Evolutionary conservation across 495 filamentous ascomycete genomes (phyloP), one percentile per base, ranked within the genome.

Genomic region (Platismatia glauca): DNA sequence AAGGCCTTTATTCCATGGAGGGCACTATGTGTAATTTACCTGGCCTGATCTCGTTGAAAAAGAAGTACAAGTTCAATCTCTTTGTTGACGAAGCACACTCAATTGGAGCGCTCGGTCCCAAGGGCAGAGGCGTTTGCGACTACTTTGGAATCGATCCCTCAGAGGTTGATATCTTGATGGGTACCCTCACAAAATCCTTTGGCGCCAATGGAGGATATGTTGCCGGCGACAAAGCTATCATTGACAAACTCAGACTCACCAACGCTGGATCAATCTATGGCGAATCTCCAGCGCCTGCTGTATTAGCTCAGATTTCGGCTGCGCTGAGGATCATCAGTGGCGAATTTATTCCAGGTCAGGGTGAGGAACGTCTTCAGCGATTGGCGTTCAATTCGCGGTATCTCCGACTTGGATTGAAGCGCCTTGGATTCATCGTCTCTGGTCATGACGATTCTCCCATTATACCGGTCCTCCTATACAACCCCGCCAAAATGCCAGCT

Each of bases 301-400:
- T 97, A 39, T 81, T 97, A 52, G 84, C 86, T 70, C 94, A 98
- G 70, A 98, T 98, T 70, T 78, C 87, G 35, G 84, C 86, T 13
- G 85, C 93, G 16, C 82, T 98, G 38, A 83, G 85, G 59, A 85
- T 97, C 59, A 98, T 98, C 72, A 84, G 79, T 44, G 94, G 94
- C 48, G 95, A 97, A 46, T 72, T 96, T 35, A 78, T 81, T 33
- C 91, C 91, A 53, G 93, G 91, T 0, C 92, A 98, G 75, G 94
- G 94, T 59, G 90, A 97, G 71, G 94, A 98, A 77, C 88, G 94
- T 58, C 80, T 98, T 48, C 91, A 97, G 75, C 88, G 94, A 64
- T 86, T 98, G 67, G 93, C 94, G 61, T 98, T 97, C 85, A 98
- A 98, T 78, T 96, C 93, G 24, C 88, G 94, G 34, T 98, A 98